Evolutionary conservation across 1,284 basidiomycete genomes (phyloP), one percentile per base, ranked within the genome.

Genomic region (Tranzscheliella williamsii): DNA sequence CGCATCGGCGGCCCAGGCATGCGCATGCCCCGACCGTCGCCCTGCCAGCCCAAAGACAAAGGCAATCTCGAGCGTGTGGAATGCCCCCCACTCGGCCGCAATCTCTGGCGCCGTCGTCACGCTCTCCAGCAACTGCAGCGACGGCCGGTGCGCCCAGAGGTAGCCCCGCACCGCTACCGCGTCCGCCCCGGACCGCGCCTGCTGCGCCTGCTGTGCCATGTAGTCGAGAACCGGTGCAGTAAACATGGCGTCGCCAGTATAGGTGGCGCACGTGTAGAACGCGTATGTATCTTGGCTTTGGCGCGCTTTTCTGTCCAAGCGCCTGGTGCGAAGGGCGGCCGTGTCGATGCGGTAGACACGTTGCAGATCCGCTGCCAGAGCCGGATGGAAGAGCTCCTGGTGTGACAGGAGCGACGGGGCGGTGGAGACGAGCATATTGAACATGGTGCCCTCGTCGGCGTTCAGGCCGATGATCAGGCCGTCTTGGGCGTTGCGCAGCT

Each of bases 371-470:
- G 53, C 17, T 1, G 46, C 44, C 11, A 66, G 38, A 2, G 8
- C 24, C 4, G 48, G 31, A 24, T 61, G 34, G 18, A 63, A 64
- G 1, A 37, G 29, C 2, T 37, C 22, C 13, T 55, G 39, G 30
- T 63, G 63, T 1, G 39, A 27, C 12, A 37, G 31, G 2, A 69
- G 39, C 26, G 57, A 40, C 29, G 41, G 32, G n/a, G 41, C 35
- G 5, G 62, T 58, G 16, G 40, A 33, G 20, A 67, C 36, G 16
- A 63, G 37, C 15, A 69, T 46, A 30, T 67, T 69, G 51, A 69
- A 69, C 45, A 69, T 58, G 24, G 64, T 56, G 3, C 67, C 67
- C 29, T 69, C 67, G 30, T 69, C 67, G 6, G 53, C 67, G 15
- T 39, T 44, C 40, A 64, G 35, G 3, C 67, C 67, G 6, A 67